Percentiles rank a stretch among this genome's conserved stretches.
phyloP scores from a whole-genome alignment of 202 grass and related monocot genomes.

The Alloteropsis angusta region DNA sequence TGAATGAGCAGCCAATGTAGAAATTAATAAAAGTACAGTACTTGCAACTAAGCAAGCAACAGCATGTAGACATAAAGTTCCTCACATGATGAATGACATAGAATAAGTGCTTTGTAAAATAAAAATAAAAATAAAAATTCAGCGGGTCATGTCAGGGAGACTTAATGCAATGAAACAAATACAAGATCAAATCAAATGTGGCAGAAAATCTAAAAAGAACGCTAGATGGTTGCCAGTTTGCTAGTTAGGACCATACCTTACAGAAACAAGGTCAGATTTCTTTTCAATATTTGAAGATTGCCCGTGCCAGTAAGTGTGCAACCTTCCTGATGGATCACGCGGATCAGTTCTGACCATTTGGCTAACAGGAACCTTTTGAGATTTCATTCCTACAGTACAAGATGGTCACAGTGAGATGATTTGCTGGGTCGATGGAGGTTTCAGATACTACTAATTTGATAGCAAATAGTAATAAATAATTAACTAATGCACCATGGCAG shows the following conservation, averaged over 20 bases:
- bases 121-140: background rate
- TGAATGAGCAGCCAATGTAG: slow-evolving; percentile 13
- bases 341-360: slow-evolving; percentile 93
- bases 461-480: background rate
- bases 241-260: slow-evolving; percentile 49
- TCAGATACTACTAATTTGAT: background rate
- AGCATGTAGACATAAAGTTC: slow-evolving; percentile 6
- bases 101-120: background rate
- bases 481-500: background rate
- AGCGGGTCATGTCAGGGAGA: background rate
- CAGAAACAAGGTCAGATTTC: slow-evolving; percentile 62
- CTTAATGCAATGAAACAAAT: background rate
- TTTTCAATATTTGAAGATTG: slow-evolving; percentile 64
- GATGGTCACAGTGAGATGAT: slow-evolving; percentile 17
- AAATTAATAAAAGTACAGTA: background rate
- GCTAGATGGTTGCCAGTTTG: background rate
- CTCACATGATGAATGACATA: background rate
- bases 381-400: slow-evolving; percentile 46
- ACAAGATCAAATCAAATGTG: slow-evolving; percentile 1
- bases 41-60: background rate
- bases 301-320: slow-evolving; percentile 75
- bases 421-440: background rate
- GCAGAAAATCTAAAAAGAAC: background rate
- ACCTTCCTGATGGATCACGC: slow-evolving; percentile 63
- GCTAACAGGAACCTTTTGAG: slow-evolving; percentile 63